A percentile compares a stretch with the other conserved stretches of the same genome.
These are phyloP conservation scores for Osmanthus fragrans DNA, from an alignment of 257 asterid species.

Conservation along the genomic window DNA sequence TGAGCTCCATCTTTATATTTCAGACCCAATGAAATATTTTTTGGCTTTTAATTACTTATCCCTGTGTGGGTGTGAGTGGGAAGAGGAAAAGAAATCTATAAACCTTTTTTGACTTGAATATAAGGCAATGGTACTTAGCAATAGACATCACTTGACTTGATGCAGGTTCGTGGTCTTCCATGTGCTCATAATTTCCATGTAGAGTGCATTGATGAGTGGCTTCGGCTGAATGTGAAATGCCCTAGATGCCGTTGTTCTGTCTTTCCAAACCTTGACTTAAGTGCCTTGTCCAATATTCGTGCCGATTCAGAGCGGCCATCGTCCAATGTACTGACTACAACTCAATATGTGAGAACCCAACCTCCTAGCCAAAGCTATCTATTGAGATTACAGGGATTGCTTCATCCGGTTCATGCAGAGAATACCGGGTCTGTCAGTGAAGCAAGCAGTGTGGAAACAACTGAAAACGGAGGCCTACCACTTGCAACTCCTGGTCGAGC, in stretches of 20 bases:
- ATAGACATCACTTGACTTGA: constrained; percentile 3
- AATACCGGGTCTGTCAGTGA: constrained; percentile 34
- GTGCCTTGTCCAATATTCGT: constrained; percentile 77
- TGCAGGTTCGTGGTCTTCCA: constrained; percentile 95
- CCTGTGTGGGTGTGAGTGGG: not conserved
- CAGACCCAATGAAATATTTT: too few relatives aligned
- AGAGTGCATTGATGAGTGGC: constrained; percentile 98
- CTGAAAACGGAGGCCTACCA: constrained; percentile 28
- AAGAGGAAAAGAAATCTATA: not conserved
- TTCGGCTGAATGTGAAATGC: constrained; percentile 83
- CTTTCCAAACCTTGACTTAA: constrained; percentile 88
- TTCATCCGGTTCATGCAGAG: constrained; percentile 55
- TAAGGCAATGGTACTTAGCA: not conserved
- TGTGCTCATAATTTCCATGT: constrained; percentile 99
- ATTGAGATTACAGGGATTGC: constrained; percentile 79
- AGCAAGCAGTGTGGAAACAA: constrained; percentile 33
- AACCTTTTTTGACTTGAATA: not conserved
- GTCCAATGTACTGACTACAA: constrained; percentile 50
- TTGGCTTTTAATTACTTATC: too few relatives aligned
- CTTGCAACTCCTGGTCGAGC: constrained; percentile 24
- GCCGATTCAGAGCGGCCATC: constrained; percentile 63
- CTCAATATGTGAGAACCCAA: constrained; percentile 71
- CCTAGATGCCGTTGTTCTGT: constrained; percentile 97
- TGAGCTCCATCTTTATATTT: too few relatives aligned
- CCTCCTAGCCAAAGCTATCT: constrained; percentile 78